Base-by-base conservation (phyloP, 805 yeast genomes). In the Debaryomyces hansenii region DNA sequence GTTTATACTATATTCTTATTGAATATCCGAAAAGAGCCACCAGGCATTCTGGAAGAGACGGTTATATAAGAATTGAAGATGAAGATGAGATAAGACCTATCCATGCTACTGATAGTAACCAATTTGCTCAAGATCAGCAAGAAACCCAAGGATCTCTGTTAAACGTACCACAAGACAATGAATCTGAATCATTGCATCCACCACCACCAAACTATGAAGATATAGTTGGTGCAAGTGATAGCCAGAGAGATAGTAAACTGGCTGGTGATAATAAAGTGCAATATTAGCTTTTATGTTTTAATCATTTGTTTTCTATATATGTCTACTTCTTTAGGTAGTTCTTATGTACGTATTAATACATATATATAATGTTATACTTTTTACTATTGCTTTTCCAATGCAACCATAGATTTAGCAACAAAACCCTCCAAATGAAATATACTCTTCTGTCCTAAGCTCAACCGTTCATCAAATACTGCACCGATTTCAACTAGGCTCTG, bases 391-490 rank as follows among this genome's bases (percentile, higher is more conserved):
- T 52, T 68, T 56, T 86, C 94, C 41, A 87, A 63, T 7, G 77
- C 77, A 36, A 89, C 87, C 97, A 94, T 92, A 1, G 83, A 81
- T 60, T 80, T 85, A 0, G 97, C 97, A 15, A 88, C 79, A 61
- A 90, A 94, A 1, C 98, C 99, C 70, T 94, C 99, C 45, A 94
- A 69, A 67, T 94, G 99, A 66, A 89, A 94, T 10, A 94, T 92
- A 33, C 90, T 88, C 65, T 94, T 94, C 48, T 80, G 79, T 2
- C 98, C 99, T 48, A 87, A 69, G 47, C 90, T 81, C 49, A 94
- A 74, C 47, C 99, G 78, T 58, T 94, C 97, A 60, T 94, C 99
- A 57, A 81, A 85, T 1, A 74, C 59, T 2, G 96, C 79, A 2
- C 86, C 85, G 4, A 82, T 67, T 7, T 78, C 78, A 9, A 87